A percentile compares a stretch with the other conserved stretches of the same genome.
phyloP scores from a whole-genome alignment of 768 basidiomycete genomes.

The Chiua virens region DNA sequence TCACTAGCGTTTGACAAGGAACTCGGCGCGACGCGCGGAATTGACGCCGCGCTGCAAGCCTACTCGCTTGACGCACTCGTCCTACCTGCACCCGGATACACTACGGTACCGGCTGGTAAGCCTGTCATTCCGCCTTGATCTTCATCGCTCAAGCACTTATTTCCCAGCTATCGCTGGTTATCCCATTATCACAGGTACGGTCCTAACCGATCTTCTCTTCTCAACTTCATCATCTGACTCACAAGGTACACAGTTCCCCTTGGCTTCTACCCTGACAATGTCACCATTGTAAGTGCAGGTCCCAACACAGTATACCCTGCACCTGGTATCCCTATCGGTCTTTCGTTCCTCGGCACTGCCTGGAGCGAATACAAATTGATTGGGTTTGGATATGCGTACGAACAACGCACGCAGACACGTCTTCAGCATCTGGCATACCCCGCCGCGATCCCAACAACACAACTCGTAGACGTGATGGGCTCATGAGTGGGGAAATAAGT shows the following conservation, averaged over 20 bases:
- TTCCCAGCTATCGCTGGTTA: constrained; percentile 35
- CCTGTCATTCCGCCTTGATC: neutral
- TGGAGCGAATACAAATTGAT: constrained; percentile 44
- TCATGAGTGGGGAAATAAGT: neutral
- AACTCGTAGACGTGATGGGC: constrained; percentile 37
- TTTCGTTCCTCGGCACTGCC: constrained; percentile 44
- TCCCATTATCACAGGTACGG: constrained; percentile 33
- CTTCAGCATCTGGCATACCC: constrained; percentile 47
- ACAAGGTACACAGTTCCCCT: constrained; percentile 29
- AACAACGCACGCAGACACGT: constrained; percentile 56
- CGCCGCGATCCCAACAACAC: constrained; percentile 58
- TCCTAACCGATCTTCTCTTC: neutral
- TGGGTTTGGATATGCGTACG: constrained; percentile 44
- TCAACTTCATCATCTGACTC: neutral
- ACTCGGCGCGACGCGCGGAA: constrained; percentile 49
- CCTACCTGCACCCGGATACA: constrained; percentile 37
- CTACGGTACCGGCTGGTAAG: constrained; percentile 21
- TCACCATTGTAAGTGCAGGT: constrained; percentile 35
- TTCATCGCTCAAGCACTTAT: neutral
- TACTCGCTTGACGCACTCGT: constrained; percentile 51
- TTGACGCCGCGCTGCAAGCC: constrained; percentile 49
- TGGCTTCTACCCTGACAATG: constrained; percentile 38
- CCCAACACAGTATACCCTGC: constrained; percentile 31
- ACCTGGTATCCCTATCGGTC: constrained; percentile 42
- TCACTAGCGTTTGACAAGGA: constrained; percentile 47